Conservation (phyloP, 176 grass and related monocot genomes). For the Bromus sterilis region DNA sequence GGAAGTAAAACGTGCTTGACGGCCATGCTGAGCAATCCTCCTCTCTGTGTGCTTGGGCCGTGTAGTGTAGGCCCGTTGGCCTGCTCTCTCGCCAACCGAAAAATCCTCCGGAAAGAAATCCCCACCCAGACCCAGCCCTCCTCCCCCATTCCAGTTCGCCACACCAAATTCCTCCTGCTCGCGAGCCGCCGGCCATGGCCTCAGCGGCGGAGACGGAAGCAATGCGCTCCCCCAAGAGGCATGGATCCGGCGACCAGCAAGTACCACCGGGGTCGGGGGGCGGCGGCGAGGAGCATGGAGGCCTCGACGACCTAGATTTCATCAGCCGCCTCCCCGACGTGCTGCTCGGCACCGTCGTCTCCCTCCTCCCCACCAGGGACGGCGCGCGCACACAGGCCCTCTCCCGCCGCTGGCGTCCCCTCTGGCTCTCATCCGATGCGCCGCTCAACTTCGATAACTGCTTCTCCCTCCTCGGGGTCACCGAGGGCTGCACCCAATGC, state of each 20-base stretch:
- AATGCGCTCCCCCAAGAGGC: background rate
- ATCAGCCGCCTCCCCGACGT: background rate
- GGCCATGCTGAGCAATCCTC: too few species aligned
- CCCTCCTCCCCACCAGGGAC: background rate
- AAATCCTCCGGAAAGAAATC: too few species aligned
- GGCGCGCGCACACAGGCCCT: background rate
- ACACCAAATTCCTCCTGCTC: too few species aligned
- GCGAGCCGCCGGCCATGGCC: too few species aligned
- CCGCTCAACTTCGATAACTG: background rate
- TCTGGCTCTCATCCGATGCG: background rate
- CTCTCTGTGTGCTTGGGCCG: too few species aligned
- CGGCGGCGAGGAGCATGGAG: background rate
- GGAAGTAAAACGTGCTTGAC: too few species aligned
- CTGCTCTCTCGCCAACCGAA: too few species aligned
- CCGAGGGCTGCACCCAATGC: too few species aligned
- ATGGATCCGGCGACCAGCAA: background rate
- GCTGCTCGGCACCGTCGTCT: background rate
- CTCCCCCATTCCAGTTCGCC: too few species aligned
- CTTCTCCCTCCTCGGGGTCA: too few species aligned
- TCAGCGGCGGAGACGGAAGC: background rate
- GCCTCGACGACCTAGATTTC: background rate
- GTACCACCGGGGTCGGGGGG: background rate
- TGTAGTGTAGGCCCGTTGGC: too few species aligned
- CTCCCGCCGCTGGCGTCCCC: background rate
- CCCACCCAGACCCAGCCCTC: too few species aligned